Conservation (phyloP, 2,329 filamentous ascomycete genomes). For the Nemania diffusa region DNA sequence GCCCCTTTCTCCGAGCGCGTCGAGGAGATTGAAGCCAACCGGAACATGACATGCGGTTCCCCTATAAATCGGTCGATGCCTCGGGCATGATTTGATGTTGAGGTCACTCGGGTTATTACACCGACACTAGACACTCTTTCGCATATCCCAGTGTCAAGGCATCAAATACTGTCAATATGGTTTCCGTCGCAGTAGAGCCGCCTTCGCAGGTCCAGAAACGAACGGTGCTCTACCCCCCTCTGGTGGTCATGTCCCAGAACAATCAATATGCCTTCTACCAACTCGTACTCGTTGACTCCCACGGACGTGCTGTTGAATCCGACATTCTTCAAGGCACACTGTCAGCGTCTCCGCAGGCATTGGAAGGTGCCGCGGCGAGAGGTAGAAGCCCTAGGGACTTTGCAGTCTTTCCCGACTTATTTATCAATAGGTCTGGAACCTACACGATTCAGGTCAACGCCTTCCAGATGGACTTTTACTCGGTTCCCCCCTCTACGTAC, state of each 20-base stretch:
- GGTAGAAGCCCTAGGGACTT: slow-evolving; percentile 35
- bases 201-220: slow-evolving; percentile 42
- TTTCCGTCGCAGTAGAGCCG: slow-evolving; percentile 42
- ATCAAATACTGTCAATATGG: slow-evolving; percentile 34
- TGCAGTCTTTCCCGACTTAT: slow-evolving; percentile 42
- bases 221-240: slow-evolving; percentile 42
- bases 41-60: not conserved
- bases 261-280: slow-evolving; percentile 41
- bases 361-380: slow-evolving; percentile 34
- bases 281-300: slow-evolving; percentile 40
- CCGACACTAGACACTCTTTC: not conserved
- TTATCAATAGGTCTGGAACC: slow-evolving; percentile 37
- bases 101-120: not conserved
- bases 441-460: slow-evolving; percentile 41
- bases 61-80: slow-evolving; percentile 28
- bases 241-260: slow-evolving; percentile 39
- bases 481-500: slow-evolving; percentile 29
- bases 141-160: not conserved
- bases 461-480: slow-evolving; percentile 40
- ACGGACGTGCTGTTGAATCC: slow-evolving; percentile 33
- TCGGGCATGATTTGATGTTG: slow-evolving; percentile 4
- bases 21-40: not conserved
- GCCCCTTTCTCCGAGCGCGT: slow-evolving; percentile 1
- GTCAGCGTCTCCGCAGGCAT: slow-evolving; percentile 30
- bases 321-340: slow-evolving; percentile 40